These are phyloP conservation scores for Dunaliella primolecta DNA, from an alignment of 139 green algal species.

Conservation along the genomic window DNA sequence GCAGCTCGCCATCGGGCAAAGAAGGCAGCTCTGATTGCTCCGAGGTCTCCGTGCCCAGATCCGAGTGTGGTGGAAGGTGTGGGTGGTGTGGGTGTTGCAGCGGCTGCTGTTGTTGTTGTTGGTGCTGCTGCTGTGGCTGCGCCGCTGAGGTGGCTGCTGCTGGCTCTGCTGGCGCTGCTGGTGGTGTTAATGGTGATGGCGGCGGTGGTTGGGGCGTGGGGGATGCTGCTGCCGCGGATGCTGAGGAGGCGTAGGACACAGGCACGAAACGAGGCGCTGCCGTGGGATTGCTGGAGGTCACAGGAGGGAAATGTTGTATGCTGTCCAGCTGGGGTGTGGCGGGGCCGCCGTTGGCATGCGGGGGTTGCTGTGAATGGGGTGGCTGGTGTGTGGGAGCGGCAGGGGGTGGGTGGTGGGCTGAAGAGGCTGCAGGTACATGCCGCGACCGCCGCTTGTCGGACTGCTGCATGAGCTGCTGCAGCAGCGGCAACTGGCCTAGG, in stretches of 20 bases:
- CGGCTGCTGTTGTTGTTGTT: constrained; percentile 5
- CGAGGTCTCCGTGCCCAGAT: background rate
- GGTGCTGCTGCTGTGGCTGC: constrained; percentile 13
- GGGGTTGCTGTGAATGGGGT: background rate
- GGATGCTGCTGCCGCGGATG: background rate
- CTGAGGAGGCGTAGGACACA: background rate
- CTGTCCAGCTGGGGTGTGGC: background rate
- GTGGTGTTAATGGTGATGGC: background rate
- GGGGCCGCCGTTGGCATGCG: background rate
- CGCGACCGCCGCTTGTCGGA: constrained; percentile 17
- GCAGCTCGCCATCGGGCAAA: constrained; percentile 7
- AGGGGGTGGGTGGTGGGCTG: constrained; percentile 13
- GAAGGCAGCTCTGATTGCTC: background rate
- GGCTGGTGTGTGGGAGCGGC: constrained; percentile 10
- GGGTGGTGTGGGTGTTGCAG: constrained; percentile 15
- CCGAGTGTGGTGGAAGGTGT: background rate
- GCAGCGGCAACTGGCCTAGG: constrained; percentile 25
- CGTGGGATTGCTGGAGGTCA: background rate
- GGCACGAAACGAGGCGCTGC: constrained; percentile 7
- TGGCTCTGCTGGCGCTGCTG: constrained; percentile 13
- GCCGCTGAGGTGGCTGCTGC: too few relatives aligned
- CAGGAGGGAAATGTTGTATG: constrained; percentile 6
- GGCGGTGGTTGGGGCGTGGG: constrained; percentile 3
- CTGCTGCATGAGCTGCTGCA: constrained; percentile 23
- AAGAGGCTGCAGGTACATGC: constrained; percentile 8